Percentiles rank a stretch among this genome's conserved stretches.
Conservation (phyloP, 2,329 filamentous ascomycete genomes). For the Escovopsis sp. region DNA sequence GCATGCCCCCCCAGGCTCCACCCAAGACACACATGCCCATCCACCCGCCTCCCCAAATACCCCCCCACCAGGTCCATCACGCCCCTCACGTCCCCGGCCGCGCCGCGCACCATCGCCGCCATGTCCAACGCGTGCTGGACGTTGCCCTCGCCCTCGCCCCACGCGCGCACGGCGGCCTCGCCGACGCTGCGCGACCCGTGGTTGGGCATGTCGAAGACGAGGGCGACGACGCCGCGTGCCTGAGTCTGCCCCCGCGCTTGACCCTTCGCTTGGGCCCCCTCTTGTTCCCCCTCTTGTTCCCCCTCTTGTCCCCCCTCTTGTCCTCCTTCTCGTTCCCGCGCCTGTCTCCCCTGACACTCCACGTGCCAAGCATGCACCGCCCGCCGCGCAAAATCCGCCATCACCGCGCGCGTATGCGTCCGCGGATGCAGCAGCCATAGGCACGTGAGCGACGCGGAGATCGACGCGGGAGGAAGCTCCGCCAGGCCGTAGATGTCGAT, state of each 20-base stretch:
- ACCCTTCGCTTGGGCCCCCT: no score
- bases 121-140: conserved; percentile 77
- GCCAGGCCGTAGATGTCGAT: conserved; percentile 68
- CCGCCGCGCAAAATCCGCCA: conserved; percentile 59
- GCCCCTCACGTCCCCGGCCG: conserved; percentile 56
- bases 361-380: conserved; percentile 55
- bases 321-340: conserved; percentile 2
- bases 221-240: conserved; percentile 54
- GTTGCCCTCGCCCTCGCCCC: conserved; percentile 54
- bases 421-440: conserved; percentile 89
- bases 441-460: conserved; percentile 51
- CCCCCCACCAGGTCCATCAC: conserved; percentile 66
- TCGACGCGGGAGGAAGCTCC: conserved; percentile 41
- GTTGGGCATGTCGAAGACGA: conserved; percentile 85
- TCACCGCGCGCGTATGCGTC: conserved; percentile 51
- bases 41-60: conserved; percentile 41
- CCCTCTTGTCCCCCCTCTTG: no score
- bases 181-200: conserved; percentile 64
- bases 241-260: no score
- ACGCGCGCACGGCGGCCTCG: conserved; percentile 55
- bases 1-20: conserved; percentile 79
- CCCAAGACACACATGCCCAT: conserved; percentile 61
- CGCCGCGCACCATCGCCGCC: conserved; percentile 62
- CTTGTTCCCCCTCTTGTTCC: no score
- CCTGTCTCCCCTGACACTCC: no score